Base-by-base conservation (phyloP, 139 green algal species). In the Dunaliella primolecta region DNA sequence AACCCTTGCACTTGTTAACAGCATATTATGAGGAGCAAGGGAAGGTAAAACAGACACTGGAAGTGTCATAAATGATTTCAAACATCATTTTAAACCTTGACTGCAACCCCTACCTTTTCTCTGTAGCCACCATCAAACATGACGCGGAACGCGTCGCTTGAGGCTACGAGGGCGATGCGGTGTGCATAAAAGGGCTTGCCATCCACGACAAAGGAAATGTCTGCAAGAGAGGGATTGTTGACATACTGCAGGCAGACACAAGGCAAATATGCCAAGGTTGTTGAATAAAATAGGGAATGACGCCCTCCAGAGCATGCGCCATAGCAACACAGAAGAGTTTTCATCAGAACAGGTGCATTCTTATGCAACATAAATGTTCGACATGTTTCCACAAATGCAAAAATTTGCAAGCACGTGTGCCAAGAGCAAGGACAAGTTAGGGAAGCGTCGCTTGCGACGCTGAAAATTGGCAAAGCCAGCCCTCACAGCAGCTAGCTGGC, bases 161-260 rank as follows among this genome's bases (percentile, higher is more conserved):
- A 95, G 0, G 95, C 94, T 46, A 98, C 89, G 83, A 99, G 91
- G 0, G 95, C 96, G 56, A 98, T 97, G 33, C 93, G 89, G 89
- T 99, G 97, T 3, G 96, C 97, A 80, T 96, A 93, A 87, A 98
- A 98, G 24, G 91, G 89, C 78, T 85, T 87, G 56, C 93, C 96
- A 87, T 99, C 96, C 56, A 98, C 91, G n/a, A 98, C 89, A 86
- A 99, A 99, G 1, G 91, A 96, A 1, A 99, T 91, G 85, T 99
- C 97, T 30, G 94, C 94, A 27, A 98, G 86, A 27, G 92, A 97
- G 2, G 89, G 87, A 89, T 94, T 96, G 91, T 99, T 98, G 30
- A 99, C 93, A 85, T 98, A 98, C 89, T 97, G 84, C 72, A 78
- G 11, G 75, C 25, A 32, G 3, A 27, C 2, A 2, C 75, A 80